These are phyloP conservation scores for Sporothrix euskadiensis DNA, from an alignment of 2,329 filamentous ascomycete genomes.

Conservation along the genomic window DNA sequence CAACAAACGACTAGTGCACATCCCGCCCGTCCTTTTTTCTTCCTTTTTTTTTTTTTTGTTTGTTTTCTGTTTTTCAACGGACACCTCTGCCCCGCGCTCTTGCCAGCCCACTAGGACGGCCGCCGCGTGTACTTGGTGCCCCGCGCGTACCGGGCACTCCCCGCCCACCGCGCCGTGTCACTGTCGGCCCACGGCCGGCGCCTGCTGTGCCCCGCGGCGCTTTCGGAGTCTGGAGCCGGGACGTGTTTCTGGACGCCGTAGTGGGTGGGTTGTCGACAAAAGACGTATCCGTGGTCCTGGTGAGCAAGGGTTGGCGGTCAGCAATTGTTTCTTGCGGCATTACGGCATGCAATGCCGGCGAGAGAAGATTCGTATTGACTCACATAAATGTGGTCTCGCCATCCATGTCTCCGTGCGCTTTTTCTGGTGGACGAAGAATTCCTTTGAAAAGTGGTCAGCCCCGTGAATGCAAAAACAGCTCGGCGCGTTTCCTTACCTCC, in stretches of 20 bases:
- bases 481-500: constrained; percentile 10
- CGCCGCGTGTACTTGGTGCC: constrained; percentile 37
- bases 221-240: constrained; percentile 49
- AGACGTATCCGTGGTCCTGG: constrained; percentile 83
- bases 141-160: constrained; percentile 40
- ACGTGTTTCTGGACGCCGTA: constrained; percentile 50
- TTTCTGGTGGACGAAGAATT: neutral
- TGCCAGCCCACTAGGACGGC: constrained; percentile 49
- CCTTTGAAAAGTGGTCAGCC: neutral
- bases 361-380: constrained; percentile 37
- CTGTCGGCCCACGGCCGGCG: constrained; percentile 41
- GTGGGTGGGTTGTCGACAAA: constrained; percentile 80
- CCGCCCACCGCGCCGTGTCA: constrained; percentile 41
- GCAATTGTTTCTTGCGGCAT: neutral
- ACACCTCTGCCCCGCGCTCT: constrained; percentile 50
- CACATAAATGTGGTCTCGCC: constrained; percentile 83
- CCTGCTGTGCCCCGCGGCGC: constrained; percentile 52
- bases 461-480: constrained; percentile 29
- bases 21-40: no score
- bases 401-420: constrained; percentile 45
- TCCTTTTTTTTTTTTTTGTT: neutral
- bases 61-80: constrained; percentile 41
- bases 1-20: no score
- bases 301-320: neutral
- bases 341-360: neutral